phyloP scores from a whole-genome alignment of 176 grass and related monocot species.

The Avena eriantha region DNA sequence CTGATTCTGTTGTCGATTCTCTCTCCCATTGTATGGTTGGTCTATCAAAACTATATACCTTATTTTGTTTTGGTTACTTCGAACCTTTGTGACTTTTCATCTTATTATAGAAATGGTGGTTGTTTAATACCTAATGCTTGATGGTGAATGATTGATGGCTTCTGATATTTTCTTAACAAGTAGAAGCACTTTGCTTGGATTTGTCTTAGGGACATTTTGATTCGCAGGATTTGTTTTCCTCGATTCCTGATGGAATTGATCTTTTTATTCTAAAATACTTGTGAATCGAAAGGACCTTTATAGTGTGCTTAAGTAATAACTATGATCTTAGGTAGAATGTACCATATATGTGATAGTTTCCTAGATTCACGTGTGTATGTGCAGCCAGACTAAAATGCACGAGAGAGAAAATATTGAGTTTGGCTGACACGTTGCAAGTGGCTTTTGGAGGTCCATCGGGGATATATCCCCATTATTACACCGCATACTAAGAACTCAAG shows the following conservation, averaged over 20 bases:
- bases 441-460: slow-evolving; percentile 94
- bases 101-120: too few species aligned
- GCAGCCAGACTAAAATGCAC: slow-evolving; percentile 83
- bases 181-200: slow-evolving; percentile 8
- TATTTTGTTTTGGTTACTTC: too few species aligned
- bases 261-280: background rate
- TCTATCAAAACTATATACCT: too few species aligned
- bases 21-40: too few species aligned
- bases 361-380: slow-evolving; percentile 33
- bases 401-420: slow-evolving; percentile 93
- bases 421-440: slow-evolving; percentile 97
- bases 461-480: slow-evolving; percentile 85
- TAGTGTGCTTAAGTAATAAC: too few species aligned
- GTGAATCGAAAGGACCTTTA: background rate
- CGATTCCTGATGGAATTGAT: background rate
- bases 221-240: background rate
- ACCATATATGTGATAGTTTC: background rate
- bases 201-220: background rate
- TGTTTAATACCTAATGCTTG: too few species aligned
- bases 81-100: too few species aligned
- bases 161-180: background rate
- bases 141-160: too few species aligned
- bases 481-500: slow-evolving; percentile 95
- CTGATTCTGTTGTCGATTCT: too few species aligned
- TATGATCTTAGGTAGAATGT: too few species aligned